phyloP scores from a whole-genome alignment of 257 asterid genomes.

The Solanum clarkiae region DNA sequence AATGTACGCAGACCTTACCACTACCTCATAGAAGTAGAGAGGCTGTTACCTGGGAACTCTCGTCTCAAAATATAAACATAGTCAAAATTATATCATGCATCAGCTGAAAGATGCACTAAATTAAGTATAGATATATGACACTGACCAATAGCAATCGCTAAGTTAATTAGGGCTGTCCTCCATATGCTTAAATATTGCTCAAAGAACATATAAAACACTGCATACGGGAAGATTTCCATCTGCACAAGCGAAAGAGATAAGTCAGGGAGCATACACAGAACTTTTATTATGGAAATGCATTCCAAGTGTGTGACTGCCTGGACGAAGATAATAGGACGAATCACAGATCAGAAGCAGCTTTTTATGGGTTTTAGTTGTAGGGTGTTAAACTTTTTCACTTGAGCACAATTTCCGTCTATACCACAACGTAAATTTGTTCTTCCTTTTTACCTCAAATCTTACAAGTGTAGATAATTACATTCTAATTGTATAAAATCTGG shows the following conservation, averaged over 20 bases:
- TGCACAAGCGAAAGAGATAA: conserved; percentile 26
- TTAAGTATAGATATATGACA: not conserved
- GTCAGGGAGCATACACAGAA: not conserved
- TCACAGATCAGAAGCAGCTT: not conserved
- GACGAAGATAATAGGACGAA: not conserved
- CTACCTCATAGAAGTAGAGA: too few relatives aligned
- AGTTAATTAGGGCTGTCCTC: conserved; percentile 86
- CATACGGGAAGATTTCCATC: conserved; percentile 84
- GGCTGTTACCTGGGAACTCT: too few relatives aligned
- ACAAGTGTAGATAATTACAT: not conserved
- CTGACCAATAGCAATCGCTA: conserved; percentile 88
- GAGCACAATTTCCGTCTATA: not conserved
- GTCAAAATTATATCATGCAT: not conserved
- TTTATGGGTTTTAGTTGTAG: not conserved
- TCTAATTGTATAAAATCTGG: not conserved
- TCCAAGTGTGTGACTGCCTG: not conserved
- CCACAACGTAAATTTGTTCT: not conserved
- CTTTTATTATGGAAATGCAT: not conserved
- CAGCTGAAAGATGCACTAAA: not conserved
- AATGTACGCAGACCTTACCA: too few relatives aligned
- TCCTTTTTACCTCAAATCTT: not conserved
- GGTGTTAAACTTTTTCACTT: not conserved
- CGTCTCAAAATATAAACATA: not conserved
- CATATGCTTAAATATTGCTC: conserved; percentile 93
- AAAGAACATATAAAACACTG: conserved; percentile 87